Base-by-base conservation (phyloP, 2,329 filamentous ascomycete genomes). In the Fusarium sp. region DNA sequence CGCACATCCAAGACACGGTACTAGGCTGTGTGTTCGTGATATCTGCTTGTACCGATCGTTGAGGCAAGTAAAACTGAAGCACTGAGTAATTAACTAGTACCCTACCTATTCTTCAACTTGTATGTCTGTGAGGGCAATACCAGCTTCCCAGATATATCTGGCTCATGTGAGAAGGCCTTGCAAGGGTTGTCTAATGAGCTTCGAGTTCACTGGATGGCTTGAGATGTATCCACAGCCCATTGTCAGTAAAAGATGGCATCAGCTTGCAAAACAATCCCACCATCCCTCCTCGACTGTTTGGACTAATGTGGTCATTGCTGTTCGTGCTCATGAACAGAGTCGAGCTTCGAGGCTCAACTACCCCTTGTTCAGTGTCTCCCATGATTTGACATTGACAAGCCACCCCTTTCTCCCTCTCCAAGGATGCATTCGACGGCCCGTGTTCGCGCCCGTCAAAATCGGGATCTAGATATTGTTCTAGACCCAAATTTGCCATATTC, bases 401-500 rank as follows among this genome's bases (percentile, higher is more conserved):
- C 63, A 70, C 71, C 63, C 69, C 48, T 66, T 61, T 64, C 35
- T 55, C 35, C 51, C 20, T 41, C 20, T n/a, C 35, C 20, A 28
- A 30, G 14, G 35, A 55, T 17, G 14, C 32, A 47, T 24, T 57
- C 22, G 55, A 60, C 54, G 61, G 68, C 68, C 69, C 65, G 59
- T 48, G 57, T 36, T 66, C 26, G 54, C 59, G 54, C 53, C 56
- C 57, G 39, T 55, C 57, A 45, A 44, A 61, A 42, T 68, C 68
- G 62, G 55, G 62, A 73, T 75, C 72, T 72, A 69, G 57, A 36
- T 36, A 22, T 50, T 48, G 48, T 48, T 55, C 57, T 63, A 65
- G 51, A 39, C 75, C 62, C 65, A 51, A 73, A 69, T 75, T 53
- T 75, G 55, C 70, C 74, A 77, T 71, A 38, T 63, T 54, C 39